A percentile compares a stretch with the other conserved stretches of the same genome.
Conservation (phyloP, 495 filamentous ascomycete genomes). For the Penicillium simplicissimum region DNA sequence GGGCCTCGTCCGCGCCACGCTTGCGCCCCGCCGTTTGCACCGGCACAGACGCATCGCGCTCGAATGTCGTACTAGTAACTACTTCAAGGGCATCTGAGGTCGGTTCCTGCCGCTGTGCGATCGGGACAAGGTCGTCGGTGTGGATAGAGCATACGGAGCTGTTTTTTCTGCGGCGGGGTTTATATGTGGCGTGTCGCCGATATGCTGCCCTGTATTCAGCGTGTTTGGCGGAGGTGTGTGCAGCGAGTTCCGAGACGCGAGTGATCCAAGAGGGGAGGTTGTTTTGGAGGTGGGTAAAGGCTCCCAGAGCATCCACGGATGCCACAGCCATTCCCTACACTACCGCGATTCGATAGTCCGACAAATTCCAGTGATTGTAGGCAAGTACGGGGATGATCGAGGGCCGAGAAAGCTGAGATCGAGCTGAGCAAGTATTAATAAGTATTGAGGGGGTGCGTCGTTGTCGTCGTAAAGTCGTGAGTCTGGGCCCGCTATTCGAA, state of each 20-base stretch:
- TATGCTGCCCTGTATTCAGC: constrained; percentile 58
- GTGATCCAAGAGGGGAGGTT: constrained; percentile 69
- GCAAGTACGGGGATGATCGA: too few species aligned
- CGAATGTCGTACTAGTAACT: constrained; percentile 6
- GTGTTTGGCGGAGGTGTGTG: constrained; percentile 68
- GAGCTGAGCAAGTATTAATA: neutral
- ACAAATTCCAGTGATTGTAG: neutral
- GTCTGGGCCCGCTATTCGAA: neutral
- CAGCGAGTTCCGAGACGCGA: constrained; percentile 66
- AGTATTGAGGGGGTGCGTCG: neutral
- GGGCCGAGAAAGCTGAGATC: neutral
- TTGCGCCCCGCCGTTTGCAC: constrained; percentile 31
- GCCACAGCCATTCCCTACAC: constrained; percentile 27
- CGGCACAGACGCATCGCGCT: constrained; percentile 11
- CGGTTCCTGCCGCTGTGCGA: constrained; percentile 22
- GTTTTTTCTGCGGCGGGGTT: constrained; percentile 38
- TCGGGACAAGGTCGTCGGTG: constrained; percentile 32
- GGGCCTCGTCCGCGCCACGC: constrained; percentile 31
- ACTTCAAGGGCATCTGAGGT: constrained; percentile 14
- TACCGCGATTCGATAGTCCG: neutral
- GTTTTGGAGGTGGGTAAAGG: constrained; percentile 55
- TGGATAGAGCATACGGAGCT: constrained; percentile 54
- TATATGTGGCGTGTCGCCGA: constrained; percentile 30
- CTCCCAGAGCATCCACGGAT: constrained; percentile 63
- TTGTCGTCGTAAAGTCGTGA: neutral